Base-by-base conservation (phyloP, 2,329 filamentous ascomycete genomes). In the Chaetothyriales sp. region DNA sequence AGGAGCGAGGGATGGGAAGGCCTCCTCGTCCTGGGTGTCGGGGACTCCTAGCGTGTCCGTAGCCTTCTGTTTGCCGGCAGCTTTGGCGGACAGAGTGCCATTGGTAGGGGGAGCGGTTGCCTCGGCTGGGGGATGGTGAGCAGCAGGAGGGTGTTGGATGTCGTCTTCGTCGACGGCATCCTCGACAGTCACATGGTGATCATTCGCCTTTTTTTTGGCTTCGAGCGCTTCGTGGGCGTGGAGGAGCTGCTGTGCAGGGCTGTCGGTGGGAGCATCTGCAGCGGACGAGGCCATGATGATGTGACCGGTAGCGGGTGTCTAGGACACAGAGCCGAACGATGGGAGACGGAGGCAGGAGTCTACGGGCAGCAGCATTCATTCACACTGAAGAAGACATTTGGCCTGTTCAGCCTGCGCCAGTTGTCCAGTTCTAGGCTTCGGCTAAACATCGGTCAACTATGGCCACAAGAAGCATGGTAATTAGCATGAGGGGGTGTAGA, bases 1-100 rank as follows among this genome's bases (percentile, higher is more conserved):
- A 56, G 79, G 77, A 50, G 89, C 90, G 46, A 98, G 79, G 61
- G 89, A 83, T n/a, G 92, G 92, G 76, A 98, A 98, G 54, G 86
- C 74, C 69, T 97, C 89, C 65, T 94, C 86, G 18, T 87, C 94
- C 63, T 86, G 78, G 18, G 87, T 89, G 68, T 97, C 87, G 56
- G 95, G 72, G 49, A 75, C 65, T 1, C 71, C 66, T 33, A 74
- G 67, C 55, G 65, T 67, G 54, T 64, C 64, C 8, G 63, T 55
- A 29, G 65, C 64, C 66, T 82, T 83, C 65, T 85, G 80, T 73
- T 86, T 88, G 50, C 78, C 80, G 45, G 79, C 78, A 55, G 80
- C 76, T 69, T 85, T 86, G 49, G 78, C 70, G 55, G 80, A 80
- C 61, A 76, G 66, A 71, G 70, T 51, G 75, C 69, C 49, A 72